phyloP scores from a whole-genome alignment of 495 filamentous ascomycete species.

The Penicillium argentinense region DNA sequence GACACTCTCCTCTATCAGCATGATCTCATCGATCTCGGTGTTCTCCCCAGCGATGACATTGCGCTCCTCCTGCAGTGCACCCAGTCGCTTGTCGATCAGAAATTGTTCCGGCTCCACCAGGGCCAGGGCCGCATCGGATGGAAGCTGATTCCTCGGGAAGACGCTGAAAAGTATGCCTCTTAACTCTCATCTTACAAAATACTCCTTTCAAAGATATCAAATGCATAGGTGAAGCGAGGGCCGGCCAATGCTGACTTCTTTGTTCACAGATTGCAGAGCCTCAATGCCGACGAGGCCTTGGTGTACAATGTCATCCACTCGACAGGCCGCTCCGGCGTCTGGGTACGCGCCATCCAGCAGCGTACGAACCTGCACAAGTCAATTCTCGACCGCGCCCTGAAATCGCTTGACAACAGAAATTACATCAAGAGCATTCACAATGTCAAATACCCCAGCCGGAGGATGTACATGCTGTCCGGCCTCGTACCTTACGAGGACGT shows the following conservation, averaged over 20 bases:
- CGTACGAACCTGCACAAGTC: constrained; percentile 77
- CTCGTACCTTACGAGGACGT: constrained; percentile 80
- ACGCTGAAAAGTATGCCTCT: constrained; percentile 63
- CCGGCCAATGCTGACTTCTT: constrained; percentile 12
- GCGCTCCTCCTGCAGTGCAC: constrained; percentile 58
- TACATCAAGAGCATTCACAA: constrained; percentile 76
- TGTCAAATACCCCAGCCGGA: constrained; percentile 59
- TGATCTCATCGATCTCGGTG: constrained; percentile 59
- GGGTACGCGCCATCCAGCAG: constrained; percentile 76
- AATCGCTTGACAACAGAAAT: constrained; percentile 75
- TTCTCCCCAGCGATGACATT: constrained; percentile 61
- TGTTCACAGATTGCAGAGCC: constrained; percentile 60
- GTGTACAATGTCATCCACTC: constrained; percentile 86
- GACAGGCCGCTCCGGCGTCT: constrained; percentile 77
- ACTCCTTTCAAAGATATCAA: too few species aligned
- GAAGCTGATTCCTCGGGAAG: constrained; percentile 64
- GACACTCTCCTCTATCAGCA: constrained; percentile 63
- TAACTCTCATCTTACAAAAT: neutral
- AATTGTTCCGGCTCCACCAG: constrained; percentile 61
- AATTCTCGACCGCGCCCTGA: constrained; percentile 71
- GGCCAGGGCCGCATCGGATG: constrained; percentile 58
- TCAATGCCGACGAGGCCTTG: constrained; percentile 69
- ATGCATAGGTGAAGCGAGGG: too few species aligned
- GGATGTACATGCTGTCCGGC: constrained; percentile 64
- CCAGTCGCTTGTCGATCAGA: constrained; percentile 63